phyloP scores from a whole-genome alignment of 257 asterid species.

The Ballota nigra region DNA sequence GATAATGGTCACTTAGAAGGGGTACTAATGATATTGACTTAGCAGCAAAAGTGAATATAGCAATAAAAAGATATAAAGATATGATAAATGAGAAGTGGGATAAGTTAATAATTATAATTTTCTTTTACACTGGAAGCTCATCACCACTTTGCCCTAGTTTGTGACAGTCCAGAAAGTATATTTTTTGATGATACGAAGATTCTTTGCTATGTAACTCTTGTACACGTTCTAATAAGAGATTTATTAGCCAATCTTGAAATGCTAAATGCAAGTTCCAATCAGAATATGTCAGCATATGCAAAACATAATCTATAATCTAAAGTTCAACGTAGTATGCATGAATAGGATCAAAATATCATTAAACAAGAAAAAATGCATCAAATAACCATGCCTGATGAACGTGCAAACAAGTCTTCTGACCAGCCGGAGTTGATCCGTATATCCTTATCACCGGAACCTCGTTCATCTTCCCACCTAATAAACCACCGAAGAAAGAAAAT shows the following conservation, averaged over 20 bases:
- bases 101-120: neutral
- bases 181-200: neutral
- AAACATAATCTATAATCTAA: neutral
- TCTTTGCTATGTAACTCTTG: neutral
- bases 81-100: constrained; percentile 12
- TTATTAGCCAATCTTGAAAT: neutral
- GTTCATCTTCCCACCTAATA: constrained; percentile 82
- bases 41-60: constrained; percentile 7
- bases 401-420: constrained; percentile 95
- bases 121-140: neutral
- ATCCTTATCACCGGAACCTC: constrained; percentile 90
- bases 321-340: neutral
- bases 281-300: neutral
- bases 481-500: neutral
- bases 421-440: constrained; percentile 91
- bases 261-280: neutral
- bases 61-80: neutral
- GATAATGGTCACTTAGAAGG: neutral
- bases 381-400: constrained; percentile 61
- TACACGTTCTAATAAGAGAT: neutral
- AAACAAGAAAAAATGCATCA: neutral
- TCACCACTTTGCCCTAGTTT: neutral
- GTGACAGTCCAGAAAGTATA: neutral
- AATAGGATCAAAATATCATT: neutral
- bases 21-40: neutral